Evolutionary conservation across 495 filamentous ascomycete species (phyloP), one percentile per base, ranked within the genome.

Genomic region (Hypoxylon fragiforme): DNA sequence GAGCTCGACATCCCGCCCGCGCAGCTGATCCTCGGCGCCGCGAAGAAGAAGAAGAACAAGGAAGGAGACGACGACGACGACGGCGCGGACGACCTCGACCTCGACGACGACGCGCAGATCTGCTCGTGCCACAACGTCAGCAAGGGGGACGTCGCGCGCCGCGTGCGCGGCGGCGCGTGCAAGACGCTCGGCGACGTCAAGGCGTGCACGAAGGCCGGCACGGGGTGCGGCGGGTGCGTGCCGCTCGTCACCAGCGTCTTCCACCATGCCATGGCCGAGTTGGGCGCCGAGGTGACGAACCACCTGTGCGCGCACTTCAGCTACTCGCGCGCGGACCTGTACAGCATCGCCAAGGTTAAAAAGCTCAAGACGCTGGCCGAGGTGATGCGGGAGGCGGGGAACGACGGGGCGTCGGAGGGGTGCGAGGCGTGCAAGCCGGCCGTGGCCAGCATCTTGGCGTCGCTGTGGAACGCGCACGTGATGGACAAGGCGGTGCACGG

Each of bases 81-180:
- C 36, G 86, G 85, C 54, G 68, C 65, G 16, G 70, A 75, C 55
- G 70, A 78, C 55, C 54, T 77, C 55, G 70, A 78, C 55, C 54
- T 77, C 21, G 83, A 84, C 52, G 89, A 92, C 55, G 88, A 91
- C 68, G 92, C 90, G 1, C 92, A 96, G 67, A 87, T 97, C 37
- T 97, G 92, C 72, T 91, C 90, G 2, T 97, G 92, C 68, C 92
- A 97, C 73, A 97, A 97, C 70, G 92, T 97, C 22, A 87, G 85
- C 12, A 97, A 97, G 67, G 88, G 86, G 28, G 90, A 94, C 62
- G 78, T 96, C 7, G 81, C 85, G 16, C 80, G 79, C 7, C 78
- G 73, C 9, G 82, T 95, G 67, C 95, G 91, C 63, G 83, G 86
- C 44, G 92, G 90, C 24, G 84, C 81, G 24, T 96, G 91, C 76